Evolutionary conservation across 257 asterid species (phyloP), one percentile per base, ranked within the genome.

Genomic region (Ocimum tenuiflorum): DNA sequence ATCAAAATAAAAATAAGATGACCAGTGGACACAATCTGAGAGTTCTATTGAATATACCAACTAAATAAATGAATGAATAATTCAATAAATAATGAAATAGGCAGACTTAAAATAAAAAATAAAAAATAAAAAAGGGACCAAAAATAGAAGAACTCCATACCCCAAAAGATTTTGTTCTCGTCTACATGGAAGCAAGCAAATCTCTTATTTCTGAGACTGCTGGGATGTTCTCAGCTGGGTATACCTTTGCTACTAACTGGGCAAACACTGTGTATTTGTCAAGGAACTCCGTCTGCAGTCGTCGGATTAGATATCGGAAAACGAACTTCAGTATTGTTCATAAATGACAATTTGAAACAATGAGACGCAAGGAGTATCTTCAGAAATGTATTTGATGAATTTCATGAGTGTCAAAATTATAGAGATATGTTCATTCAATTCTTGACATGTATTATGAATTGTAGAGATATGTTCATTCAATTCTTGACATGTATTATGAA

Each of bases 221-320:
- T 51, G 96, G 99, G 61, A 90, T 81, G 70, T 69, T 85, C 82
- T 94, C 97, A 3, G 85, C 64, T 10, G 96, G 95, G 83, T 94
- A 94, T 70, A 90, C 72, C 78, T 82, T 94, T 10, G 80, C 76
- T 53, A 90, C 96, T 50, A 94, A 86, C 60, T 86, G 95, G 18
- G 84, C 87, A 78, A 94, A 94, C 47, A 91, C 85, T 29, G 78
- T 88, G 14, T 94, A 94, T 83, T 94, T 94, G 79, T 86, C 95
- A 17, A 94, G 86, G 67, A 94, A 94, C 78, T 94, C 99, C 66
- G 80, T 80, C 99, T 90, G 96, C 78, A 72, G 51, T 46, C 36
- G 39, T 54, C 12, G 15, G 52, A 70, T 81, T 65, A 31, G 38
- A 63, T 45, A 49, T 50, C 10, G 13, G 24, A 31, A 45, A 2